Base-by-base conservation (phyloP, 805 yeast genomes). In the Teunomyces pallodes region DNA sequence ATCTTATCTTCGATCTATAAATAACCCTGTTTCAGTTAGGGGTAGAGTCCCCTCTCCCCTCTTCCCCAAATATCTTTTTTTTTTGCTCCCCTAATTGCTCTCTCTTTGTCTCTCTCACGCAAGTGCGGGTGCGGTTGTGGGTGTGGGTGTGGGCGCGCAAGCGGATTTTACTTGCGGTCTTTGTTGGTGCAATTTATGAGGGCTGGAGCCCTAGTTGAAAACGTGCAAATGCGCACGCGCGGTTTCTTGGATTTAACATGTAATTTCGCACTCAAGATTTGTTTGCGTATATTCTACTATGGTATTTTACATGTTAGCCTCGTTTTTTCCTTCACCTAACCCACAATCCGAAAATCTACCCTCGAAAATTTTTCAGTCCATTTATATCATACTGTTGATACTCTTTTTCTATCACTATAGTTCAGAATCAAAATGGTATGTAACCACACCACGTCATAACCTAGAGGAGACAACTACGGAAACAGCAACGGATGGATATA, bases 351-450 rank as follows among this genome's bases (percentile, higher is more conserved):
- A 38, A 43, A 43, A 27, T 43, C 33, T 35, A 35, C 40, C 33
- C 29, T 43, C 39, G 29, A 35, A 43, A 40, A 43, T 16, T 35
- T 24, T 17, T 35, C 46, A 36, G 46, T 35, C 27, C 39, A 16
- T 27, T 41, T 29, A 20, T 42, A 43, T 14, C 39, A 33, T 33
- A 32, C 36, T 42, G 29, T 36, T 43, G 30, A 28, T 44, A 39
- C 46, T 44, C 46, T 43, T 44, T 29, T 44, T 44, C 42, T 36
- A 44, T 44, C 40, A 44, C 40, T 44, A 44, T 36, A 47, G 50
- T 45, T 49, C 52, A 48, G 31, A 48, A 43, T 44, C 26, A 49
- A 42, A 49, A 49, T 49, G 52, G 52, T 49, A 49, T 49, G 52
- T 49, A 39, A 24, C 20, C n/a, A 38, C 13, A 26, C 32, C 30